Base-by-base conservation (phyloP, 2,329 filamentous ascomycete species). In the Epichloe bromicola region DNA sequence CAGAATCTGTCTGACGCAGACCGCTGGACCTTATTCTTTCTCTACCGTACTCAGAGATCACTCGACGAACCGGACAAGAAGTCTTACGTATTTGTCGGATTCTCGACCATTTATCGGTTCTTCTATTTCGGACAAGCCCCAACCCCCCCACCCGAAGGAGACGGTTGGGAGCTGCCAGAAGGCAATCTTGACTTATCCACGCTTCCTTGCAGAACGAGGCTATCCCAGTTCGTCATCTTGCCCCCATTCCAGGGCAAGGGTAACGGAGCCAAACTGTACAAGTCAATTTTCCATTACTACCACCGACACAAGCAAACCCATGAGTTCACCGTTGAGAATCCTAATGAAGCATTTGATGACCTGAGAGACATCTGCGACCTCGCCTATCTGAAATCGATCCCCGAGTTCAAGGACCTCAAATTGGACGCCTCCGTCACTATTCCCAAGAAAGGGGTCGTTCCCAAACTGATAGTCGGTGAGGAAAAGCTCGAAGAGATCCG, bases 291-390 rank as follows among this genome's bases (percentile, higher is more conserved):
- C 61, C 69, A 76, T 7, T 70, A 82, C 57, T 85, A 87, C 56
- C 74, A 85, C 52, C 73, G 79, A 36, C 78, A 85, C 51, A 66
- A 78, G 0, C 82, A 83, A 54, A 85, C 89, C 7, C 74, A 81
- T 50, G 91, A 97, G 63, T 78, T 98, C 60, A 94, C 90, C 0
- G 83, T 98, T 5, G 93, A 98, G 68, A 91, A 97, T 55, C 94
- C 93, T 0, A 97, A 87, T 61, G 86, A 91, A 62, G 80, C 78
- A 1, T 94, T 94, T 58, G 86, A 93, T 61, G 80, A 88, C 53
- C 72, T 94, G 59, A 79, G 88, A 57, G 87, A 93, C 62, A 72
- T 84, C 48, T 83, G 80, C 58, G 88, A 94, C 60, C 70, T 91
- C 34, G 70, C 73, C 4, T 82, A 80, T 57, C 72, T 93, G 3